A percentile compares a stretch with the other conserved stretches of the same genome.
These are phyloP conservation scores for Metschnikowia bowlesiae DNA, from an alignment of 805 yeast species.

Conservation along the genomic window DNA sequence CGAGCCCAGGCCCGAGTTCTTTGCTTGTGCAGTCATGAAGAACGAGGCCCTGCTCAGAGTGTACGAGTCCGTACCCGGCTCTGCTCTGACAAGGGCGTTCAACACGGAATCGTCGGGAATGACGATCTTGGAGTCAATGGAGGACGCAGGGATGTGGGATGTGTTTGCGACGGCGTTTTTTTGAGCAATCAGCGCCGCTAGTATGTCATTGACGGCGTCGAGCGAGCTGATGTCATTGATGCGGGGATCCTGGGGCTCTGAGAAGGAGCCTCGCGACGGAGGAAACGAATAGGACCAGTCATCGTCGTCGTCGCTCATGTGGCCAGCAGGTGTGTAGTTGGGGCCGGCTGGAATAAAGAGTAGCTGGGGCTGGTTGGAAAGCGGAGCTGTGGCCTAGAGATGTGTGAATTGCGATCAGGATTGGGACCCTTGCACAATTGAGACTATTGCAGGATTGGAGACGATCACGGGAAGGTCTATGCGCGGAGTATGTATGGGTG, in stretches of 20 bases:
- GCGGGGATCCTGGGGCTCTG: not conserved
- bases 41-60: not conserved
- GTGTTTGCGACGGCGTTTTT: not conserved
- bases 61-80: not conserved
- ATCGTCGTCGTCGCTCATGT: constrained; percentile 30
- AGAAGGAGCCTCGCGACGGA: constrained; percentile 19
- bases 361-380: not conserved
- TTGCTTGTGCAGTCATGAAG: not conserved
- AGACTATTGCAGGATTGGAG: not conserved
- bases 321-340: not conserved
- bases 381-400: not conserved
- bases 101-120: not conserved
- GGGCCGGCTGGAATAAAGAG: not conserved
- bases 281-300: constrained; percentile 41
- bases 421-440: not conserved
- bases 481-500: too few relatives aligned
- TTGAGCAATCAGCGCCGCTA: not conserved
- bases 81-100: not conserved
- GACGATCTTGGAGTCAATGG: not conserved
- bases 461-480: too few relatives aligned
- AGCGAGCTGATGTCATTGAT: not conserved
- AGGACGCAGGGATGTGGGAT: not conserved
- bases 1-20: not conserved
- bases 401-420: not conserved
- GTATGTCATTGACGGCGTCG: not conserved